Base-by-base conservation (phyloP, 2,329 filamentous ascomycete species). In the Massarina eburnea region DNA sequence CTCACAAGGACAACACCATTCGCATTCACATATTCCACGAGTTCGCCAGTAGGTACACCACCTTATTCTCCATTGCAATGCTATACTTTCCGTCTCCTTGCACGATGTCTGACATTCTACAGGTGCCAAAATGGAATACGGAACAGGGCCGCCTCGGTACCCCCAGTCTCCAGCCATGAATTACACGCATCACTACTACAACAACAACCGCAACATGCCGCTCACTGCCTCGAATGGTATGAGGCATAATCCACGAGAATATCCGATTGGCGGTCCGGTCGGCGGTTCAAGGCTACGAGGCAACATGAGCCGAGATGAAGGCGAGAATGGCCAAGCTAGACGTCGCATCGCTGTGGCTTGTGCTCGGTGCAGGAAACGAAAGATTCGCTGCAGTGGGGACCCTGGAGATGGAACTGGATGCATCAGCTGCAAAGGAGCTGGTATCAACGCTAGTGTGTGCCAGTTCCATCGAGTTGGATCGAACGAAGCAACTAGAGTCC, bases 301-400 rank as follows among this genome's bases (percentile, higher is more conserved):
- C 34, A 38, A 41, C 20, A 26, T 42, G 18, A 44, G 45, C 24
- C 46, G 49, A 40, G 60, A 63, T 10, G 58, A 65, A 12, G 38
- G 68, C 15, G 72, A 75, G 14, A 60, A 58, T 34, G 63, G 59
- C 22, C 62, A 65, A 15, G 58, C 72, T 19, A 73, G 78, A 46
- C 72, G 77, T 45, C 76, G 81, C 39, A 82, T 82, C 40, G 75
- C 67, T 29, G 59, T 71, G 45, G 68, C 68, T 35, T 97, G 92
- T 69, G 83, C 84, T 27, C 84, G 92, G 56, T 97, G 92, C 71
- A 84, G 92, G 49, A 91, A 92, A 73, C 83, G 92, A 48, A 97
- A 97, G 77, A 97, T 97, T 60, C 86, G 89, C 58, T 97, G 92
- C 74, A 95, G 88, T 62, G 92, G 92, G 34, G 90, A 96, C 65